Evolutionary conservation across 2,329 filamentous ascomycete species (phyloP), one percentile per base, ranked within the genome.

Genomic region (Dendryphion nanum): DNA sequence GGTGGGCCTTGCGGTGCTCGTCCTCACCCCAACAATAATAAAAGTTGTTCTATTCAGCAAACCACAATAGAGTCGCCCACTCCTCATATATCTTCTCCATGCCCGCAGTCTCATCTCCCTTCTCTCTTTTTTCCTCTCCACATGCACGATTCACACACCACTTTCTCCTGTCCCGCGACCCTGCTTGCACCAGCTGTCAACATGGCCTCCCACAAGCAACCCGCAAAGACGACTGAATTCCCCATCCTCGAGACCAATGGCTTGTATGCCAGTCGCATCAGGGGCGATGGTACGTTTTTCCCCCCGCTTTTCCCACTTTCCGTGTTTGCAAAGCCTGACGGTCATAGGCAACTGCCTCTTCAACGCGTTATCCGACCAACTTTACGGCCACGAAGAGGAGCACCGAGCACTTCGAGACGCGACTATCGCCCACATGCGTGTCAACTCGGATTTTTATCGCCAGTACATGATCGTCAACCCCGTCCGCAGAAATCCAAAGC

Each of bases 341-440:
- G 19, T 41, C 29, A 49, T 46, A 85, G 82, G 81, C 50, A 85
- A 85, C 67, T 85, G 82, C 63, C 74, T 85, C 24, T 85, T 85
- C 68, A 79, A 81, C 62, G 81, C 81, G 44, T 70, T 85, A 26
- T 81, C 79, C 47, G 80, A 85, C 58, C 81, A 86, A 68, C 63
- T 85, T 36, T 83, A 79, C 57, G 82, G 80, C 46, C 65, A 76
- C 54, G 76, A 81, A 53, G 67, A 72, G 42, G 69, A 75, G 45
- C 77, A 81, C 55, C 59, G 67, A 38, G 70, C 77, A 50, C 80
- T 86, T 51, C 81, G 83, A 35, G 66, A 70, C 33, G 67, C 64
- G 31, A 73, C 83, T 35, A 78, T 84, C 47, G 63, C 76, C 41
- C 79, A 85, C 59, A 83, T 86, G 72, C 74, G 75, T 43, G 68